Conservation (phyloP, 1,284 basidiomycete genomes). For the Trichosporon asahii region DNA sequence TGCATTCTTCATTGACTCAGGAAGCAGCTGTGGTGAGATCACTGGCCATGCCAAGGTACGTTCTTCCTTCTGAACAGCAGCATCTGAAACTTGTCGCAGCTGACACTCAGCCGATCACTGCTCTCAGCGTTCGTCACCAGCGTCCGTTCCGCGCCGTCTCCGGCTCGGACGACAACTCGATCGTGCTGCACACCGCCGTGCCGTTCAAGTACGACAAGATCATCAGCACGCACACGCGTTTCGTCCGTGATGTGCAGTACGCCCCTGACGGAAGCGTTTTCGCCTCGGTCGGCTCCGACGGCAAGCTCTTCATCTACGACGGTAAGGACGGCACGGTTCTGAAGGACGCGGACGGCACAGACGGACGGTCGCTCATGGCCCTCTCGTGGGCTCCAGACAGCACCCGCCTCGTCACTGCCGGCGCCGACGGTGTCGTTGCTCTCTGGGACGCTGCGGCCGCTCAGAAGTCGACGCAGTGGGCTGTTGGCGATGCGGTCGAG, state of each 20-base stretch:
- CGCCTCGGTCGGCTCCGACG: slow-evolving; percentile 86
- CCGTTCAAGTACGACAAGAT: slow-evolving; percentile 88
- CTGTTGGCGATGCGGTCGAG: slow-evolving; percentile 64
- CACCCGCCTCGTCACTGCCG: slow-evolving; percentile 71
- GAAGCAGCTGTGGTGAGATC: slow-evolving; percentile 88
- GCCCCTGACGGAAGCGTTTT: slow-evolving; percentile 77
- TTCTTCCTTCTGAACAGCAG: not conserved
- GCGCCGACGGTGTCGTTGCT: slow-evolving; percentile 83
- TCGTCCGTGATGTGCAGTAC: slow-evolving; percentile 88
- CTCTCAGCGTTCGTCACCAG: slow-evolving; percentile 83
- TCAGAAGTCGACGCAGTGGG: slow-evolving; percentile 67
- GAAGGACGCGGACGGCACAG: slow-evolving; percentile 61
- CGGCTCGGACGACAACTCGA: slow-evolving; percentile 74
- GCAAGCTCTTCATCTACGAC: slow-evolving; percentile 84
- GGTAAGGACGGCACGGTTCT: slow-evolving; percentile 81
- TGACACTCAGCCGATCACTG: slow-evolving; percentile 66
- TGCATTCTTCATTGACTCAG: slow-evolving; percentile 82
- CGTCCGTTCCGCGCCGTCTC: slow-evolving; percentile 89
- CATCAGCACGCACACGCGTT: slow-evolving; percentile 87
- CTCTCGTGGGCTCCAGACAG: slow-evolving; percentile 73
- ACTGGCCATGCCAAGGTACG: slow-evolving; percentile 82
- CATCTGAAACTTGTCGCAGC: not conserved
- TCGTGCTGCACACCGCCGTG: slow-evolving; percentile 72
- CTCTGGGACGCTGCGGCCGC: slow-evolving; percentile 78
- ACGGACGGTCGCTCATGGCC: slow-evolving; percentile 63